A percentile compares a stretch with the other conserved stretches of the same genome.
These are phyloP conservation scores for Cladosporium austrohemisphaericum DNA, from an alignment of 2,329 filamentous ascomycete genomes.

Conservation along the genomic window DNA sequence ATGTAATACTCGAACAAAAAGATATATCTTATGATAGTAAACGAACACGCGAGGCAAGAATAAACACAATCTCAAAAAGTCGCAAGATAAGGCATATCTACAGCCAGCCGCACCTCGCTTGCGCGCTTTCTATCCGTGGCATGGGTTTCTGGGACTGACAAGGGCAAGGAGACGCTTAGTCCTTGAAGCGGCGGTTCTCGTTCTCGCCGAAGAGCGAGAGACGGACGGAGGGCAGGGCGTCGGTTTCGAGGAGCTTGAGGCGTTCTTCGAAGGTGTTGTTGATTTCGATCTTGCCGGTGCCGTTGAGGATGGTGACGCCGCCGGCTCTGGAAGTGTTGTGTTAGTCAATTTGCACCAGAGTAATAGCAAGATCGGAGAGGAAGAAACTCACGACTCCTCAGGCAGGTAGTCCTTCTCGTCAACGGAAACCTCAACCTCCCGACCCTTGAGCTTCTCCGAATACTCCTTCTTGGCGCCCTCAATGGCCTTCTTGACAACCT, in stretches of 20 bases:
- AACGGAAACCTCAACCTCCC: slow-evolving; percentile 65
- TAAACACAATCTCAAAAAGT: background rate
- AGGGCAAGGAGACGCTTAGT: slow-evolving; percentile 50
- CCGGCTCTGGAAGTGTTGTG: slow-evolving; percentile 60
- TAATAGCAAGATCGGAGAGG: no score
- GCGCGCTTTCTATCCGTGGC: background rate
- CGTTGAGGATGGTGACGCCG: slow-evolving; percentile 75
- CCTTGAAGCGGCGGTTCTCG: slow-evolving; percentile 90
- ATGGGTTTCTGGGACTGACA: background rate
- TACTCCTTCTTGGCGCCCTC: slow-evolving; percentile 76
- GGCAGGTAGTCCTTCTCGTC: slow-evolving; percentile 77
- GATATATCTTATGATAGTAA: no score
- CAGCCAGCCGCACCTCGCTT: background rate
- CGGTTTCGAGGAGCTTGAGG: slow-evolving; percentile 76
- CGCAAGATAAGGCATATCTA: background rate
- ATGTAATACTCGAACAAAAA: slow-evolving; percentile 7
- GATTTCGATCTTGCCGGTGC: slow-evolving; percentile 90
- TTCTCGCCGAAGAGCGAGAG: slow-evolving; percentile 90
- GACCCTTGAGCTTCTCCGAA: slow-evolving; percentile 66
- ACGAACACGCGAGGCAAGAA: background rate
- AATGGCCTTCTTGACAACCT: slow-evolving; percentile 71
- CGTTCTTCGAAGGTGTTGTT: slow-evolving; percentile 97
- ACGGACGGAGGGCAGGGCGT: slow-evolving; percentile 78
- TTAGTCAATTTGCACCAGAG: background rate
- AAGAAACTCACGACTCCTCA: slow-evolving; percentile 70